Base-by-base conservation (phyloP, 257 asterid genomes). In the Nicotiana otophora region DNA sequence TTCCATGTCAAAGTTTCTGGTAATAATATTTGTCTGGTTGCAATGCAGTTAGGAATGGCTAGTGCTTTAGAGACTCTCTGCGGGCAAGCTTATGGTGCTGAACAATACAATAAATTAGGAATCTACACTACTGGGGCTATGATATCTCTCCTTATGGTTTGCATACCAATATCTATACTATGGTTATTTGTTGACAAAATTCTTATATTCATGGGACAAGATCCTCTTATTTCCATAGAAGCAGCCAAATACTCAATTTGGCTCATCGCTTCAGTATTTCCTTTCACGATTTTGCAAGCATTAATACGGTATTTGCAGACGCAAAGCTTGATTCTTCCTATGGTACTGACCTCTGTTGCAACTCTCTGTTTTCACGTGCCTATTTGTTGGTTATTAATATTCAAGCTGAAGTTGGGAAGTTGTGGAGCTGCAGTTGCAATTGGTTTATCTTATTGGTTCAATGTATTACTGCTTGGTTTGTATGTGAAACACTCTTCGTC, bases 11-110 rank as follows among this genome's bases (percentile, higher is more conserved):
- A 28, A 16, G 11, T 34, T 15, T 69, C 14, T 19, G 16, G 26
- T 30, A 8, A 9, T 70, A 36, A 16, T 16, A 33, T 7, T 17
- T 39, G 15, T 17, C 10, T 23, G 10, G 15, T 68, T 68, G 3
- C 51, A 28, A 33, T 58, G 77, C 86, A 84, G 86, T 19, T 67
- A 16, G 86, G 86, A 60, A 80, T 84, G 84, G 76, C 86, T 0
- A 67, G 81, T 80, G 84, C n/a, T 31, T 34, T 84, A 55, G 86
- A 80, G 51, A 84, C 86, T 34, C 83, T 80, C 2, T 84, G 84
- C 60, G 86, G 86, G 3, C 86, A 80, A 80, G 86, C 86, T 5
- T 80, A 58, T 80, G 86, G 86, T 30, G 86, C 81, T 33, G 39
- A 33, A 69, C 86, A 79, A 30, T 80, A 68, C 64, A 55, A 68